phyloP scores from a whole-genome alignment of 1,284 basidiomycete genomes.

The Chalciporus sp. region DNA sequence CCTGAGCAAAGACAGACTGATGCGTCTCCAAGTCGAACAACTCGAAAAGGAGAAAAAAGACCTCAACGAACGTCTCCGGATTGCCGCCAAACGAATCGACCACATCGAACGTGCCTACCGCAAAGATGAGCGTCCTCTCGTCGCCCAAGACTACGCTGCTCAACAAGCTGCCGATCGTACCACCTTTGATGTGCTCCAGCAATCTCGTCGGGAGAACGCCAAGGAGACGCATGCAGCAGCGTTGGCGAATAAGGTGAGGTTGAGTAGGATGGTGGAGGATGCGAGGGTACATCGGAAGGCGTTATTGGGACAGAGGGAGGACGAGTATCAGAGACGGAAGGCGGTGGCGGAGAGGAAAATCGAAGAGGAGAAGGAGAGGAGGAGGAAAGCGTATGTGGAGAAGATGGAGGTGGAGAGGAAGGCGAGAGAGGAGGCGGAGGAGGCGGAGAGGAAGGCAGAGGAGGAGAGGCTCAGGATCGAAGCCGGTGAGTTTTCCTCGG shows the following conservation, averaged over 20 bases:
- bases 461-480: constrained; percentile 54
- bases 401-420: constrained; percentile 59
- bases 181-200: constrained; percentile 70
- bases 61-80: constrained; percentile 80
- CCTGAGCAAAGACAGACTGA: constrained; percentile 87
- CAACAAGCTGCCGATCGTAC: constrained; percentile 81
- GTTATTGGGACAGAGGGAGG: constrained; percentile 67
- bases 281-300: constrained; percentile 63
- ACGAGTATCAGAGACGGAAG: constrained; percentile 70
- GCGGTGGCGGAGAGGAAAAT: constrained; percentile 72
- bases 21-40: constrained; percentile 91
- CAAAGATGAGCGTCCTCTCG: constrained; percentile 89
- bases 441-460: constrained; percentile 45
- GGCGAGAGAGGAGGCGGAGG: constrained; percentile 51
- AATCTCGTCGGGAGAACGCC: constrained; percentile 62
- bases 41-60: constrained; percentile 97
- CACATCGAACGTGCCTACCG: constrained; percentile 96
- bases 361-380: constrained; percentile 84
- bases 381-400: constrained; percentile 56
- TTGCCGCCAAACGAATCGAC: constrained; percentile 90
- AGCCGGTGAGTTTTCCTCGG: constrained; percentile 45
- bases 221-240: constrained; percentile 70
- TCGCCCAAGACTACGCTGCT: constrained; percentile 85
- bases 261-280: constrained; percentile 78
- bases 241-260: constrained; percentile 77